Evolutionary conservation across 2,329 filamentous ascomycete species (phyloP), one percentile per base, ranked within the genome.

Genomic region (Bipolaris cookei): DNA sequence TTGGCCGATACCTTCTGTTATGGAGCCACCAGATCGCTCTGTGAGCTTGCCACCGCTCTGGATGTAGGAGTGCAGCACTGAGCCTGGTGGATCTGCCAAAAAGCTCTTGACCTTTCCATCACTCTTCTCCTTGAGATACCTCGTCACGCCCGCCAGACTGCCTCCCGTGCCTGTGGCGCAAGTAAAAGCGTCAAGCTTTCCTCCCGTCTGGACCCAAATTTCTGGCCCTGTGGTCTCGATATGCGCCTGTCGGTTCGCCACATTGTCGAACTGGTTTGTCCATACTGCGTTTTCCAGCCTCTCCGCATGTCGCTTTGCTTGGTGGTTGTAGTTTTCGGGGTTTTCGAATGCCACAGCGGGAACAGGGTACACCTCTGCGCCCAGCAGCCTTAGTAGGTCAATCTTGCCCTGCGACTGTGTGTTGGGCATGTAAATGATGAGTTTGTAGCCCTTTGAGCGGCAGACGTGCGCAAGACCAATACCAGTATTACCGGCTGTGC

Each of bases 371-470:
- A 99, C 95, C 78, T 98, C 93, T 23, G 95, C 95, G 64, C 95
- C 95, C 8, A 99, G 85, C 34, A 98, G 83, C 7, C 94, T 86
- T 63, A 99, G 82, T 51, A 99, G 84, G 77, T 98, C 95, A 74
- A 99, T 91, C 83, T 99, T 99, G 76, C 93, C 95, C 80, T 97
- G 94, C 18, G 93, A 96, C 81, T 98, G 95, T 46, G 94, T 98
- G 83, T 99, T 90, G 70, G 95, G 95, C 95, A 99, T 98, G 86
- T 98, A 99, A 76, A 99, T 99, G 74, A 98, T 93, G 48, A 97
- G 88, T 76, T 90, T 90, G 84, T 99, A 98, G 38, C 94, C 95
- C 70, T 89, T 90, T 35, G 89, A 91, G 59, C 94, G 87, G 81
- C 95, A 98, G 54, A 99, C 95, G 80, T 98, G 95, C 18, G 95